Percentiles rank a stretch among this genome's conserved stretches.
These are phyloP conservation scores for Pseudogymnoascus pannorum DNA, from an alignment of 2,329 filamentous ascomycete species.

Conservation along the genomic window DNA sequence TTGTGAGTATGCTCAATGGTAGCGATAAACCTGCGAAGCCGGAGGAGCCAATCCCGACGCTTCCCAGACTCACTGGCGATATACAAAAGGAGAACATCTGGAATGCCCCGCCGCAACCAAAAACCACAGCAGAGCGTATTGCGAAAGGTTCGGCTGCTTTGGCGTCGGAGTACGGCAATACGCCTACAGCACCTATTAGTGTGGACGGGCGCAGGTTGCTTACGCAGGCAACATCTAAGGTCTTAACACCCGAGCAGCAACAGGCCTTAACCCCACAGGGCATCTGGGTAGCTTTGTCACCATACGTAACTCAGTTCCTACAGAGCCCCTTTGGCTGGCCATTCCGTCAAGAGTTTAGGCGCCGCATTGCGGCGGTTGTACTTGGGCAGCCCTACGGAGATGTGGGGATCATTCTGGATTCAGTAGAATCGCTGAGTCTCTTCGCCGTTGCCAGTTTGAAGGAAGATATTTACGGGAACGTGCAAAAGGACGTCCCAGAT, in stretches of 20 bases:
- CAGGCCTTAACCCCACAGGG: conserved; percentile 45
- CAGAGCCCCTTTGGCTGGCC: conserved; percentile 52
- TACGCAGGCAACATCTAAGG: conserved; percentile 26
- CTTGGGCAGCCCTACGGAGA: conserved; percentile 69
- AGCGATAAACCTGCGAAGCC: conserved; percentile 23
- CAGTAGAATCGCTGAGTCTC: conserved; percentile 59
- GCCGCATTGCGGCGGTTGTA: conserved; percentile 58
- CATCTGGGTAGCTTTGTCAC: conserved; percentile 33
- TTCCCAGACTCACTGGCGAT: conserved; percentile 23
- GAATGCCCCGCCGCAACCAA: conserved; percentile 15
- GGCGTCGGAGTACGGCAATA: conserved; percentile 19
- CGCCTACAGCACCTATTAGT: conserved; percentile 20
- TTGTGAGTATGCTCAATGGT: conserved; percentile 4
- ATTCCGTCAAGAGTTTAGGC: conserved; percentile 63
- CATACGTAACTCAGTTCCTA: conserved; percentile 29
- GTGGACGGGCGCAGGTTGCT: conserved; percentile 38
- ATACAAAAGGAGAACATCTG: conserved; percentile 24
- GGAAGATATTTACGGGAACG: conserved; percentile 80
- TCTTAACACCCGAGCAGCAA: conserved; percentile 42
- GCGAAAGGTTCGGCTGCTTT: conserved; percentile 21
- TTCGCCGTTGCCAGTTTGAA: conserved; percentile 66
- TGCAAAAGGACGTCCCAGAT: conserved; percentile 69
- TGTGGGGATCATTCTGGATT: conserved; percentile 60
- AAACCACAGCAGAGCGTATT: conserved; percentile 15
- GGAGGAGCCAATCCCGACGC: conserved; percentile 12